phyloP scores from a whole-genome alignment of 495 filamentous ascomycete species.

The Penicillium lagena region DNA sequence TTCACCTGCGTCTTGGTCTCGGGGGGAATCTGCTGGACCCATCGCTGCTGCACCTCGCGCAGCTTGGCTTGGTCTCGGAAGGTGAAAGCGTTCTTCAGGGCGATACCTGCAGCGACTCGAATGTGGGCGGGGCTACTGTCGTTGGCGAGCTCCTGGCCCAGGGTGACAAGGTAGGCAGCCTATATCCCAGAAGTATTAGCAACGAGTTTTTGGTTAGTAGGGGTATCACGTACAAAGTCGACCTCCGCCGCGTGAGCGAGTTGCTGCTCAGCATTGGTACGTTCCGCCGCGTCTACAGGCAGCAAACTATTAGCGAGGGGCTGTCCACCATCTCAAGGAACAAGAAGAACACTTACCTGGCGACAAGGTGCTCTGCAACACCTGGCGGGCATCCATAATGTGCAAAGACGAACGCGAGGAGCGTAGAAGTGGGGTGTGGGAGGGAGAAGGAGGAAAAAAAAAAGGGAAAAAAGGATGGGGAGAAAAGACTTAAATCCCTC shows the following conservation, averaged over 20 bases:
- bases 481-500: slow-evolving; percentile 14
- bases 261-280: slow-evolving; percentile 88
- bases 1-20: slow-evolving; percentile 82
- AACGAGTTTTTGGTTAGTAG: background rate
- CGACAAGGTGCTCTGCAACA: slow-evolving; percentile 88
- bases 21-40: slow-evolving; percentile 71
- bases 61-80: slow-evolving; percentile 83
- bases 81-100: slow-evolving; percentile 93
- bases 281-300: slow-evolving; percentile 72
- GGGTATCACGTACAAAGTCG: slow-evolving; percentile 75
- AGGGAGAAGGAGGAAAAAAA: slow-evolving; percentile 9
- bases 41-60: slow-evolving; percentile 83
- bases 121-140: slow-evolving; percentile 76
- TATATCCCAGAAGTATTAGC: slow-evolving; percentile 21
- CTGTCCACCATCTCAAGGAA: background rate
- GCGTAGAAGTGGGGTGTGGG: slow-evolving; percentile 19
- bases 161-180: slow-evolving; percentile 84
- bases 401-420: slow-evolving; percentile 13
- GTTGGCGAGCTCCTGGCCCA: slow-evolving; percentile 89
- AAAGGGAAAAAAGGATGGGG: slow-evolving; percentile 22
- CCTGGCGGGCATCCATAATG: slow-evolving; percentile 73
- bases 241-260: slow-evolving; percentile 83
- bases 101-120: slow-evolving; percentile 88
- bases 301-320: slow-evolving; percentile 19
- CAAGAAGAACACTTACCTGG: slow-evolving; percentile 53